Base-by-base conservation (phyloP, 805 yeast species). In the Diddensiella caesifluorescens region DNA sequence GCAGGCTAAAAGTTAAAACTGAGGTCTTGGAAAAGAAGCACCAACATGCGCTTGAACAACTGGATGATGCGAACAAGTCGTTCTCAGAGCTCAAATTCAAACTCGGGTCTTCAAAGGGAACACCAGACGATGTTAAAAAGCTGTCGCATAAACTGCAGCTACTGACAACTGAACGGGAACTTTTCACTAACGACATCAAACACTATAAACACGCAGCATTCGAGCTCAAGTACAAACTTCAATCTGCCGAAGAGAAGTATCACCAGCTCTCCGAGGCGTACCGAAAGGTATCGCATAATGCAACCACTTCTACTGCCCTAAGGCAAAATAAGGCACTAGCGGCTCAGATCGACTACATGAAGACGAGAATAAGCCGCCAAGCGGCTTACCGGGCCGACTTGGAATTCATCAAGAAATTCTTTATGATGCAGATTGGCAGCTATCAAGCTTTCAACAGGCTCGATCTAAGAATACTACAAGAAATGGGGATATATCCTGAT, bases 331-430 rank as follows among this genome's bases (percentile, higher is more conserved):
- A 28, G 13, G 53, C 40, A 4, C 39, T 55, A 36, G 48, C 39
- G 4, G 31, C 39, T 30, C 54, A 55, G 26, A 46, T 55, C 22
- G 31, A 42, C 26, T 54, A 49, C 39, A 38, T 55, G 29, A 44
- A 45, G 39, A 45, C 48, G 4, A 45, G 49, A 36, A 22, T 41
- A 5, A 41, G 29, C 3, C 51, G 53, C 4, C 56, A 57, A 20
- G 39, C 44, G 13, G 28, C 39, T 13, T 47, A 47, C 32, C 49
- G 58, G 16, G 30, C 31, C n/a, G 66, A 63, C 35, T 55, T 62
- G 21, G 46, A 48, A 30, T 63, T 63, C 39, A 47, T 62, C 51
- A 63, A 63, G 38, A 32, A 45, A 20, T 62, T 57, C 39, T 52
- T 62, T 30, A 40, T 54, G 45, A 31, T 51, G 37, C 55, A 54